A percentile compares a stretch with the other conserved stretches of the same genome.
These are phyloP conservation scores for Leptodermis oblonga DNA, from an alignment of 257 asterid genomes.

Conservation along the genomic window DNA sequence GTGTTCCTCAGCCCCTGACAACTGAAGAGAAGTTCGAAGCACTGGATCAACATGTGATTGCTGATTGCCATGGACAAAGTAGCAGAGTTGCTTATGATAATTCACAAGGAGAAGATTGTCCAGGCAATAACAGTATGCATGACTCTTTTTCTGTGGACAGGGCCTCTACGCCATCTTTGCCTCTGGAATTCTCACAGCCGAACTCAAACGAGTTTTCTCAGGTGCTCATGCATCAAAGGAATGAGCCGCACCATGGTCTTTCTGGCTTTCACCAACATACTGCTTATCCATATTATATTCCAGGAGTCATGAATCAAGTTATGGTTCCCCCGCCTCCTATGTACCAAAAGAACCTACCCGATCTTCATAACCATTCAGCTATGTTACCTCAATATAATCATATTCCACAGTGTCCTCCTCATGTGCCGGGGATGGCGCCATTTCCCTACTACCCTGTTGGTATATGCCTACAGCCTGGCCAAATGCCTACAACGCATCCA, in stretches of 20 bases:
- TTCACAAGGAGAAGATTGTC: conserved; percentile 39
- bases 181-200: conserved; percentile 47
- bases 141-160: conserved; percentile 46
- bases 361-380: conserved; percentile 48
- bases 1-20: conserved; percentile 26
- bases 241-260: conserved; percentile 39
- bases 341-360: conserved; percentile 46
- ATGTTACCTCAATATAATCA: conserved; percentile 60
- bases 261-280: conserved; percentile 40
- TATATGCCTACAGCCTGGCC: conserved; percentile 68
- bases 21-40: conserved; percentile 25
- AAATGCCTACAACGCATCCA: conserved; percentile 53
- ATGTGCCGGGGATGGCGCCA: conserved; percentile 54
- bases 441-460: conserved; percentile 66
- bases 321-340: conserved; percentile 44
- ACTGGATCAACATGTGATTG: conserved; percentile 27
- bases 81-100: conserved; percentile 26
- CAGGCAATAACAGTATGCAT: conserved; percentile 39
- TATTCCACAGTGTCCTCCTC: conserved; percentile 52
- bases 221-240: conserved; percentile 37
- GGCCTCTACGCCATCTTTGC: conserved; percentile 52
- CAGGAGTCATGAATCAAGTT: conserved; percentile 67
- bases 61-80: conserved; percentile 28
- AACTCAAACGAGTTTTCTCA: conserved; percentile 44
- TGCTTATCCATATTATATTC: conserved; percentile 56